These are phyloP conservation scores for Colletotrichum sp. DNA, from an alignment of 2,329 filamentous ascomycete genomes.

Conservation along the genomic window DNA sequence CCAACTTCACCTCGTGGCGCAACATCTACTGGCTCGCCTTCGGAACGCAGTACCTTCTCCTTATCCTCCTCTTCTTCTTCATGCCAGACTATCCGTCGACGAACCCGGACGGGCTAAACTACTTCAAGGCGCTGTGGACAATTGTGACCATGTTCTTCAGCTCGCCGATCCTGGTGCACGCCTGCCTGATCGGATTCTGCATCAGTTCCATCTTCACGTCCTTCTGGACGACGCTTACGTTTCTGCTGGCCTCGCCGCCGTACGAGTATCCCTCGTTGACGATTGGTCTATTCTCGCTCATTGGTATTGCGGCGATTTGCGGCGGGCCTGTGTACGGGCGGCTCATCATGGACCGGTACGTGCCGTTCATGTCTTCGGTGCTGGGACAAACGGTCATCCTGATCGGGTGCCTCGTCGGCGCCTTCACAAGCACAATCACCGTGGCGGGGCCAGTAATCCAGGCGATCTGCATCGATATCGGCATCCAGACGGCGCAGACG, in stretches of 20 bases:
- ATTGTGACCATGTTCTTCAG: constrained; percentile 68
- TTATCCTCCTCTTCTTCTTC: constrained; percentile 68
- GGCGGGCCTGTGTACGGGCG: constrained; percentile 73
- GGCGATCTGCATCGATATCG: constrained; percentile 72
- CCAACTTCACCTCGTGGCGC: constrained; percentile 77
- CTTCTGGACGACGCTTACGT: constrained; percentile 74
- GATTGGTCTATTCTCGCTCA: constrained; percentile 81
- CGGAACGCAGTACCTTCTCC: constrained; percentile 72
- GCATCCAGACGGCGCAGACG: constrained; percentile 75
- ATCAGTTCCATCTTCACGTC: constrained; percentile 55
- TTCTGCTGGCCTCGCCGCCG: constrained; percentile 73
- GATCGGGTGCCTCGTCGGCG: constrained; percentile 68
- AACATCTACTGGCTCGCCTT: constrained; percentile 81
- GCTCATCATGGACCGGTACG: constrained; percentile 71
- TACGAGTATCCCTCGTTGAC: constrained; percentile 71
- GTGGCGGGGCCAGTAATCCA: constrained; percentile 77
- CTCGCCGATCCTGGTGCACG: constrained; percentile 73
- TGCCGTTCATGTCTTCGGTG: constrained; percentile 71
- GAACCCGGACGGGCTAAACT: constrained; percentile 69
- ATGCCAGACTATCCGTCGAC: constrained; percentile 84
- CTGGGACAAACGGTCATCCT: constrained; percentile 65
- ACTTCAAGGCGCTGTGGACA: constrained; percentile 67
- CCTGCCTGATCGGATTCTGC: constrained; percentile 70
- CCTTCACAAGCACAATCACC: constrained; percentile 68
- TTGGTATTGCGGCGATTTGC: constrained; percentile 73